Conservation (phyloP, 306 rosid genomes). For the Castanea mollissima region DNA sequence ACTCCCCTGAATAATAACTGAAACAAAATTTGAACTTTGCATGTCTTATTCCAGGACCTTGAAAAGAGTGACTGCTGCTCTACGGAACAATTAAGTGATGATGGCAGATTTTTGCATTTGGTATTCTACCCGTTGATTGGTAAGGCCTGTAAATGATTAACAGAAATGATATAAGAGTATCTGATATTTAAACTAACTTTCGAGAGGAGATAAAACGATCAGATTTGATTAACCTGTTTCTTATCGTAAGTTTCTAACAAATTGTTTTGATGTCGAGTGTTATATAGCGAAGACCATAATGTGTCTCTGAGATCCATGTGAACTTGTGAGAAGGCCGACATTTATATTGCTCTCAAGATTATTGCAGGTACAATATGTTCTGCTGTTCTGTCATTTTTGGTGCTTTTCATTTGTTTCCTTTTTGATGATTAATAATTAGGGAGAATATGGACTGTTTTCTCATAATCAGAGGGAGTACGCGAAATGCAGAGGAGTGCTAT, state of each 20-base stretch:
- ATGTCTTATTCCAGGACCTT: constrained; percentile 60
- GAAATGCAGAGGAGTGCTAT: constrained; percentile 96
- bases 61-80: constrained; percentile 75
- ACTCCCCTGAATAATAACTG: neutral
- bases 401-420: neutral
- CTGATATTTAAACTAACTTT: neutral
- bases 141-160: constrained; percentile 35
- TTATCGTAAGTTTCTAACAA: constrained; percentile 25
- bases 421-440: constrained; percentile 10
- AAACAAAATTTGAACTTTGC: constrained; percentile 8
- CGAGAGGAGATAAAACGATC: neutral
- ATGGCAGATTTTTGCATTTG: constrained; percentile 94
- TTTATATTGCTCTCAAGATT: constrained; percentile 86
- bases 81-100: constrained; percentile 65
- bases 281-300: constrained; percentile 71
- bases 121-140: constrained; percentile 90
- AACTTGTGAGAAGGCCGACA: constrained; percentile 91
- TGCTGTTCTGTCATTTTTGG: neutral
- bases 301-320: constrained; percentile 92
- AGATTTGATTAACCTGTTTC: neutral
- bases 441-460: neutral
- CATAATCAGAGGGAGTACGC: constrained; percentile 63
- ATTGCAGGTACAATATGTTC: constrained; percentile 60
- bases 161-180: neutral
- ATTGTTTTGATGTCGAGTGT: constrained; percentile 51